Evolutionary conservation across 169 alveolate genomes (phyloP).

Genomic region (Neospora caninum): DNA sequence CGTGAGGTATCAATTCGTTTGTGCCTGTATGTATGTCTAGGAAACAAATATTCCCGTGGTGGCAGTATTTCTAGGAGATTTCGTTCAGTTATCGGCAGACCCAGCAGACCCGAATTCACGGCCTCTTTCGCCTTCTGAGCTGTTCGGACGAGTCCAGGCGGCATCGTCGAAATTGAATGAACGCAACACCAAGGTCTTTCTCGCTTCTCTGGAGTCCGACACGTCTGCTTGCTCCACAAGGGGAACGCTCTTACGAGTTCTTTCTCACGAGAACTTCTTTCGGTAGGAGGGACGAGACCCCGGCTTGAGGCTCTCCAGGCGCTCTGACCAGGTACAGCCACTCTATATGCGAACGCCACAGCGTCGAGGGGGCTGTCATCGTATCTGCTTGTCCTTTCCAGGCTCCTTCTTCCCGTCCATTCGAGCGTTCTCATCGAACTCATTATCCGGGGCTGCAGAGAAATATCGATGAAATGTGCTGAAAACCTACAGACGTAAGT

Average conservation of each 20-base stretch:
- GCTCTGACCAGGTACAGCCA: too few relatives aligned
- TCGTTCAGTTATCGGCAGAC: constrained; percentile 20
- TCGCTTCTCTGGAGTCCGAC: constrained; percentile 13
- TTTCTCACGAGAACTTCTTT: background rate
- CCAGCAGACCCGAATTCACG: constrained; percentile 35
- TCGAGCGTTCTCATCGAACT: constrained; percentile 24
- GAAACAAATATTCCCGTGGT: background rate
- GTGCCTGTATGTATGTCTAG: background rate
- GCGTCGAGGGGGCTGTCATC: too few relatives aligned
- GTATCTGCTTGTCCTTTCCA: background rate
- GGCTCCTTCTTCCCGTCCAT: constrained; percentile 15
- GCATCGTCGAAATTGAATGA: background rate
- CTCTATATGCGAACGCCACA: too few relatives aligned
- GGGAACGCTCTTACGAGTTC: background rate
- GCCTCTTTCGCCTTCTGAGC: constrained; percentile 23
- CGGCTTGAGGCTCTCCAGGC: too few relatives aligned
- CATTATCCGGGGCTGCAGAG: constrained; percentile 7
- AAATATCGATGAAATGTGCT: background rate
- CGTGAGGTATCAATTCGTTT: background rate
- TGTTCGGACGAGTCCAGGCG: background rate
- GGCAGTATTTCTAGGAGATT: constrained; percentile 49
- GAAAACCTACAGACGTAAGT: background rate
- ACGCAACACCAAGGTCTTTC: background rate
- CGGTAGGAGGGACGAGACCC: background rate
- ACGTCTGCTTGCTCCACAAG: background rate